phyloP scores from a whole-genome alignment of 345 rosid species.

The Hibiscus mutabilis region DNA sequence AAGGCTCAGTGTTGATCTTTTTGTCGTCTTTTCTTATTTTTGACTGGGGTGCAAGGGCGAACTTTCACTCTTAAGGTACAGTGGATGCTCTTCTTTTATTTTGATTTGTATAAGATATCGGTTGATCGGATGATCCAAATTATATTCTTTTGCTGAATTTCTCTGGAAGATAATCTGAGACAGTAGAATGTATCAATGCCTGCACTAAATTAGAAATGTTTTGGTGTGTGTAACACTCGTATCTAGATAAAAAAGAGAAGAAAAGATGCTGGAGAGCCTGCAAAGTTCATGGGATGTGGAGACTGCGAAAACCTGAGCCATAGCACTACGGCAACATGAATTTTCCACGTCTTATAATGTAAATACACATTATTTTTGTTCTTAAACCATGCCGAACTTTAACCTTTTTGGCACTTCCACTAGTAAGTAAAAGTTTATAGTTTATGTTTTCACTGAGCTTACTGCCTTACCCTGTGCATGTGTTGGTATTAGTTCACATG shows the following conservation, averaged over 20 bases:
- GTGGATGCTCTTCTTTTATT: neutral
- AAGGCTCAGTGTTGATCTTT: constrained; percentile 12
- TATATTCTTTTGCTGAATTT: constrained; percentile 11
- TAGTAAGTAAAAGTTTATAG: neutral
- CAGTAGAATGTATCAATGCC: neutral
- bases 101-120: neutral
- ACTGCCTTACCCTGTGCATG: neutral
- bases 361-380: neutral
- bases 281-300: constrained; percentile 90
- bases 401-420: neutral
- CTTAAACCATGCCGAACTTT: neutral
- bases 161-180: neutral
- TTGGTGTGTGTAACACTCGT: constrained; percentile 10
- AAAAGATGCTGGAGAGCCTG: constrained; percentile 69
- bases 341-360: neutral
- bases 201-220: constrained; percentile 7
- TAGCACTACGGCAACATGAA: constrained; percentile 54
- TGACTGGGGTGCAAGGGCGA: constrained; percentile 60
- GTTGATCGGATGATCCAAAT: neutral
- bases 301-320: constrained; percentile 87
- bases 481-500: neutral
- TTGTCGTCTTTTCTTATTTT: neutral
- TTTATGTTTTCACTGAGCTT: neutral
- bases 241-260: constrained; percentile 78
- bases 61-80: constrained; percentile 80